Evolutionary conservation across 2,329 filamentous ascomycete genomes (phyloP), one percentile per base, ranked within the genome.

Genomic region (Hypoxylon sp.): DNA sequence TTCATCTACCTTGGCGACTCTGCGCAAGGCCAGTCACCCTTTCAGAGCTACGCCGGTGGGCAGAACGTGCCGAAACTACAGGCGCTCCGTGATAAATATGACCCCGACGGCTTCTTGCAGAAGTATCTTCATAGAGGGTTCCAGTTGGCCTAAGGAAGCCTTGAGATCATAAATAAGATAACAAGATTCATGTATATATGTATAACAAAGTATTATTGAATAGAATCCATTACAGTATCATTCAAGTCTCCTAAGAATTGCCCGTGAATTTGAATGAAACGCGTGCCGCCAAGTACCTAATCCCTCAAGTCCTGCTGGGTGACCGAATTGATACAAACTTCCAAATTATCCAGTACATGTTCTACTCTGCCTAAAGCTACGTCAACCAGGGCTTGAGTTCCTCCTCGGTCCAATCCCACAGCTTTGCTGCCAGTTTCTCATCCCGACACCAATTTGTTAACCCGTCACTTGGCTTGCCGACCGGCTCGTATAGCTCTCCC

Each of bases 401-500:
- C 58, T 76, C 74, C 63, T 79, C 73, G 37, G 76, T 80, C 78
- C 78, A 80, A 2, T 77, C 75, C 78, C 77, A 80, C 11, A 81
- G 42, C 48, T 71, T 72, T 27, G 63, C 59, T 2, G 74, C 75
- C 55, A 80, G 58, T 27, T 74, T 67, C 35, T 64, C 49, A 66
- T 81, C 72, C 44, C 55, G 60, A 17, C 71, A 55, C 27, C 66
- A 17, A 40, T 57, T 61, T 7, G 46, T 72, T 6, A 69, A 72
- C n/a, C 72, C 73, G 14, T 64, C 6, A 25, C 27, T 58, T 11
- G 13, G 50, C 10, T 74, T 68, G 0, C 77, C 81, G n/a, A 82
- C 74, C 3, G 81, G 81, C 58, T 77, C 77, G 66, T 82, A 82
- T 51, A 78, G 80, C 53, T 74, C 74, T 6, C 77, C 80, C 27